A percentile compares a stretch with the other conserved stretches of the same genome.
These are phyloP conservation scores for Trichoderma sp. DNA, from an alignment of 2,329 filamentous ascomycete genomes.

Conservation along the genomic window DNA sequence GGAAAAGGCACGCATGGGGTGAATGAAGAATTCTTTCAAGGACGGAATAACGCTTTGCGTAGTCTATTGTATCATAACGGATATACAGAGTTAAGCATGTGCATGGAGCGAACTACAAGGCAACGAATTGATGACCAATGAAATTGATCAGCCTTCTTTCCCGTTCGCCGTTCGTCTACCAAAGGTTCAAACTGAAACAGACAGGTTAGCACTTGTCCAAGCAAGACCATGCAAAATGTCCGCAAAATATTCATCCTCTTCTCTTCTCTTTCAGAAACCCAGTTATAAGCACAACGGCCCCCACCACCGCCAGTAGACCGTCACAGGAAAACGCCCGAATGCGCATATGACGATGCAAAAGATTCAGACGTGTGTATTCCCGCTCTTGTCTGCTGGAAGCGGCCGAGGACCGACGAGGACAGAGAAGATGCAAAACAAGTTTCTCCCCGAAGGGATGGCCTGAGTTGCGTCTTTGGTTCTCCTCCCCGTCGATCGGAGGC, in stretches of 20 bases:
- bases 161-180: not conserved
- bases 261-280: constrained; percentile 49
- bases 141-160: not conserved
- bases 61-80: not conserved
- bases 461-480: too few relatives aligned
- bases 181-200: not conserved
- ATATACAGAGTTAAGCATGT: constrained; percentile 30
- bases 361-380: constrained; percentile 30
- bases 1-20: not conserved
- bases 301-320: constrained; percentile 40
- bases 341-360: constrained; percentile 43
- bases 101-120: constrained; percentile 4
- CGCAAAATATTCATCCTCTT: constrained; percentile 28
- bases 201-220: constrained; percentile 24
- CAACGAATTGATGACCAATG: constrained; percentile 17
- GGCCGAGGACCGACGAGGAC: constrained; percentile 16
- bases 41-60: not conserved
- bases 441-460: not conserved
- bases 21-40: not conserved
- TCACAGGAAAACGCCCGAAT: constrained; percentile 28
- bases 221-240: not conserved
- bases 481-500: constrained; percentile 32
- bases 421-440: not conserved
- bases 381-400: constrained; percentile 24
- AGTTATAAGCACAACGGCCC: constrained; percentile 50